Evolutionary conservation across 768 basidiomycete genomes (phyloP), one percentile per base, ranked within the genome.

Genomic region (Hygrocybe punicea): DNA sequence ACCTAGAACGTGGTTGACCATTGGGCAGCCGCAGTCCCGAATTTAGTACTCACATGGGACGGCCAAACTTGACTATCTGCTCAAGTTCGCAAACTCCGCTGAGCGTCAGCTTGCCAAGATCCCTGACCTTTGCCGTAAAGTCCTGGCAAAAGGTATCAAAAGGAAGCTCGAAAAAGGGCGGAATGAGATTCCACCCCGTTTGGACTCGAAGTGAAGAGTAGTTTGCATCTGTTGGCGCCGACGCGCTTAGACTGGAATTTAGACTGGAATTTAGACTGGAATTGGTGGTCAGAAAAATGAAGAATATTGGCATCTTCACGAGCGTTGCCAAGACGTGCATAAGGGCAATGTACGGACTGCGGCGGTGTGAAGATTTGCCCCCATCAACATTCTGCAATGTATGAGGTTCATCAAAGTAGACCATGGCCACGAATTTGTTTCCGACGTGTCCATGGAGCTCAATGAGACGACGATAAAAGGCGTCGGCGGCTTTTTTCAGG

Each of bases 361-460:
- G 51, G n/a, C 25, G 14, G 13, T 7, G 11, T 52, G 51, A 14
- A 23, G 14, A 14, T 16, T 52, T 37, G n/a, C 17, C 34, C 16
- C 4, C 4, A 49, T 49, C 14, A 7, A 16, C 25, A 36, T 17
- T 52, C 25, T 52, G 51, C 51, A 52, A 23, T 23, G 51, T 36
- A 52, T 52, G 51, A 17, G 51, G 6, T 52, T 52, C 51, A 23
- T 52, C 51, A 36, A 52, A 52, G 34, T 52, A 52, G 25, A 52
- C 51, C 10, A 52, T 33, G n/a, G 51, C 51, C 35, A 36, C 25
- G 17, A 52, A 14, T 36, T 36, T 13, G 25, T 17, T 10, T 34
- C n/a, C 34, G 17, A 36, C 23, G 51, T 29, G 14, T 8, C 51
- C 51, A 36, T 52, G 51, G 16, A 52, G 51, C 34, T 37, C 25